These are phyloP conservation scores for Piloderma croceum DNA, from an alignment of 768 basidiomycete species.

Conservation along the genomic window DNA sequence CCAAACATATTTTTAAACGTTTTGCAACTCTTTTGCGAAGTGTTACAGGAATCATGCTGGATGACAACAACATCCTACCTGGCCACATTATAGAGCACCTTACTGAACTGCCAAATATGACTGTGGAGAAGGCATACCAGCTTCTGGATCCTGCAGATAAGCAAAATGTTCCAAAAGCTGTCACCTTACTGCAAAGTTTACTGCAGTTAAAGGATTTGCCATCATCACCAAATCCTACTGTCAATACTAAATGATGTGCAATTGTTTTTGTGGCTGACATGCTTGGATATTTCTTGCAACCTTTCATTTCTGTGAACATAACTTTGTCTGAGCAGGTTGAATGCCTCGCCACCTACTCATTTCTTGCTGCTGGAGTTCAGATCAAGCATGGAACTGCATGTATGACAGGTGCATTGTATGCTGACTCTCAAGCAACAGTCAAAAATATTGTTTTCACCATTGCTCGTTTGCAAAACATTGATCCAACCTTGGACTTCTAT, in stretches of 20 bases:
- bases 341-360: constrained; percentile 12
- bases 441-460: constrained; percentile 21
- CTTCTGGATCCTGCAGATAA: constrained; percentile 15
- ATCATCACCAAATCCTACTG: no score
- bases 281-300: constrained; percentile 11
- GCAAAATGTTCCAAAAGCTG: constrained; percentile 22
- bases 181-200: constrained; percentile 12
- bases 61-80: constrained; percentile 6
- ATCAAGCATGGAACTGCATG: constrained; percentile 10
- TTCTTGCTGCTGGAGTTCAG: constrained; percentile 15
- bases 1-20: constrained; percentile 26
- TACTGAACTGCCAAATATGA: constrained; percentile 1
- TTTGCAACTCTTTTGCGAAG: constrained; percentile 22
- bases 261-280: constrained; percentile 10
- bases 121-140: constrained; percentile 5
- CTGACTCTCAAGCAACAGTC: constrained; percentile 22
- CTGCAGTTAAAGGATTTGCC: not conserved
- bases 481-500: constrained; percentile 10
- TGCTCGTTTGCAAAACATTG: constrained; percentile 18
- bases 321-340: constrained; percentile 17
- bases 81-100: constrained; percentile 8
- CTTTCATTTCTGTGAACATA: constrained; percentile 14
- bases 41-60: constrained; percentile 12
- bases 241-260: no score
- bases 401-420: constrained; percentile 19